Conservation (phyloP, 495 filamentous ascomycete species). For the Copromyces sp. region DNA sequence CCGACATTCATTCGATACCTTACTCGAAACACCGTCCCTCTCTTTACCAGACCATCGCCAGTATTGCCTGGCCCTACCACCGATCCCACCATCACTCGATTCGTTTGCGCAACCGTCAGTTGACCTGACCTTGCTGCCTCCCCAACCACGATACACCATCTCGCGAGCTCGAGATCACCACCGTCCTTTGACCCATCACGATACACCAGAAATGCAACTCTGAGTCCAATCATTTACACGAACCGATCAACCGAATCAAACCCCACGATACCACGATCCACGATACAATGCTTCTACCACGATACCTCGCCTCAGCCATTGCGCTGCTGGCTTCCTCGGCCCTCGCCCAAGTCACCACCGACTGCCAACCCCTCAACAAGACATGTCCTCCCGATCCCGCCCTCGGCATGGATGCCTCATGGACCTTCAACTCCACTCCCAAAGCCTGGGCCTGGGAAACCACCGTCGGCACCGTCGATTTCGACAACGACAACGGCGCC, state of each 20-base stretch:
- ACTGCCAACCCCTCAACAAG: conserved; percentile 56
- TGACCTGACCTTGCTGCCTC: background rate
- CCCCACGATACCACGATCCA: background rate
- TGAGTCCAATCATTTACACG: background rate
- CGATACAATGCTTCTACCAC: conserved; percentile 15
- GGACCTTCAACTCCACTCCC: conserved; percentile 56
- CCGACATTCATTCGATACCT: background rate
- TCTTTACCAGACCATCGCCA: background rate
- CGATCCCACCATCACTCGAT: background rate
- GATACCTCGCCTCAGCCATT: conserved; percentile 23
- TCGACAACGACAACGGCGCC: conserved; percentile 46
- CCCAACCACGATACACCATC: background rate
- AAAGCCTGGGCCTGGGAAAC: conserved; percentile 50
- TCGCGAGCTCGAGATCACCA: background rate
- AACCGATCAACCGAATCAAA: background rate
- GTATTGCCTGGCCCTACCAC: background rate
- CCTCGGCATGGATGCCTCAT: conserved; percentile 44
- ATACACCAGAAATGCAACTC: background rate
- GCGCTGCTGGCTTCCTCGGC: conserved; percentile 32
- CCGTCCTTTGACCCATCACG: background rate
- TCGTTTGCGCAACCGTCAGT: background rate
- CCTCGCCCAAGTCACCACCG: conserved; percentile 52
- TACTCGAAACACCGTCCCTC: background rate
- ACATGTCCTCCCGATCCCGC: conserved; percentile 56
- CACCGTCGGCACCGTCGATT: conserved; percentile 47